These are phyloP conservation scores for Clavariopsis aquatica DNA, from an alignment of 495 filamentous ascomycete genomes.

Conservation along the genomic window DNA sequence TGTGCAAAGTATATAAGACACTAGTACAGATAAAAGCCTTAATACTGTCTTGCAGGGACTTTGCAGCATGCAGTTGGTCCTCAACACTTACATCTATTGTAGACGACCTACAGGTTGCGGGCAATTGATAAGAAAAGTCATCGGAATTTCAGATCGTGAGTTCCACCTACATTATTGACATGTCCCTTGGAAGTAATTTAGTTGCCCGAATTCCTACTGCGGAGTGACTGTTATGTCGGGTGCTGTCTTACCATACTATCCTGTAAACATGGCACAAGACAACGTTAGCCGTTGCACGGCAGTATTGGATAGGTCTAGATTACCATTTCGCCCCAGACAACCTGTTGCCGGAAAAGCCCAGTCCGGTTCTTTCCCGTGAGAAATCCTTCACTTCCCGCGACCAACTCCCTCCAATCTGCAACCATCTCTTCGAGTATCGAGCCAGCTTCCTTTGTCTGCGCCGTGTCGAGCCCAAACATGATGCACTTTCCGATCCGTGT, in stretches of 20 bases:
- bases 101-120: constrained; percentile 51
- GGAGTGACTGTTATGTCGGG: constrained; percentile 9
- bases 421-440: constrained; percentile 62
- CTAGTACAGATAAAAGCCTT: too few species aligned
- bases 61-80: too few species aligned
- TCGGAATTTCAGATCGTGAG: too few species aligned
- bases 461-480: constrained; percentile 66
- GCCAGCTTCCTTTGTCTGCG: constrained; percentile 64
- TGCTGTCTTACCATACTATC: constrained; percentile 57
- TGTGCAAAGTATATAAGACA: too few species aligned
- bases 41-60: too few species aligned
- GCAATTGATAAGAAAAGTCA: too few species aligned
- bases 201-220: constrained; percentile 17
- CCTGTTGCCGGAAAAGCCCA: constrained; percentile 68
- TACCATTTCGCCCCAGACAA: constrained; percentile 94
- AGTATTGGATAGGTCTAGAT: constrained; percentile 8
- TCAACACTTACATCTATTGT: too few species aligned
- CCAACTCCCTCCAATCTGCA: constrained; percentile 73
- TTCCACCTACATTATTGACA: constrained; percentile 74
- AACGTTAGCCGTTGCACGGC: constrained; percentile 25
- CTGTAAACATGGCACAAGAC: constrained; percentile 42
- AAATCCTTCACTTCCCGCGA: constrained; percentile 80
- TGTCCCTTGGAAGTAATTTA: constrained; percentile 55
- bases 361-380: constrained; percentile 64
- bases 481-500: constrained; percentile 79